Conservation (phyloP, 805 yeast genomes). For the Pichia nanzhaoensis region DNA sequence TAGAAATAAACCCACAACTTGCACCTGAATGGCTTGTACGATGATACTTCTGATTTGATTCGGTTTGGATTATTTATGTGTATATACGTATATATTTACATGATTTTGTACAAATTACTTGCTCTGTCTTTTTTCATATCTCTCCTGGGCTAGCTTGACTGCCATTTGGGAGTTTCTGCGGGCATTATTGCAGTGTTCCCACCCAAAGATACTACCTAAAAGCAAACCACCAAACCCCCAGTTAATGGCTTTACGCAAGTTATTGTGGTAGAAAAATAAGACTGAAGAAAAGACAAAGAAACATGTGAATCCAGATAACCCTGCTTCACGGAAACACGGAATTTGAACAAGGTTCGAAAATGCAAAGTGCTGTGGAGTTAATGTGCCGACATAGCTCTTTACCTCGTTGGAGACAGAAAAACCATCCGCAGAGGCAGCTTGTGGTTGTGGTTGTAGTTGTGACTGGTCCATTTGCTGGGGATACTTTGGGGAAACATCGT, state of each 20-base stretch:
- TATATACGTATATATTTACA: background rate
- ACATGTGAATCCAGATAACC: slow-evolving; percentile 65
- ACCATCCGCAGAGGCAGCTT: slow-evolving; percentile 2
- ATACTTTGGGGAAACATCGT: slow-evolving; percentile 48
- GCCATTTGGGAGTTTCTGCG: slow-evolving; percentile 60
- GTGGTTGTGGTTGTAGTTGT: background rate
- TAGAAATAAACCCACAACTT: slow-evolving; percentile 34
- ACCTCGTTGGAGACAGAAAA: slow-evolving; percentile 21
- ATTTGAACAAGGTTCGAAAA: slow-evolving; percentile 45
- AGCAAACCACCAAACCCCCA: slow-evolving; percentile 81
- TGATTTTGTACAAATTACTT: background rate
- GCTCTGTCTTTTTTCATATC: slow-evolving; percentile 22
- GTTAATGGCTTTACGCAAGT: slow-evolving; percentile 55
- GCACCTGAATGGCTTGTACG: slow-evolving; percentile 45
- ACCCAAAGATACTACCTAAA: slow-evolving; percentile 74
- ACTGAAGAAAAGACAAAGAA: slow-evolving; percentile 65
- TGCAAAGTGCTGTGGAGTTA: slow-evolving; percentile 46
- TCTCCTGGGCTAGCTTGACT: slow-evolving; percentile 61
- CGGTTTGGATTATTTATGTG: background rate
- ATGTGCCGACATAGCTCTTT: slow-evolving; percentile 19
- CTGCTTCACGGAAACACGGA: slow-evolving; percentile 79
- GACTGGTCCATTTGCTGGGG: slow-evolving; percentile 1
- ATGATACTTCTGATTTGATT: background rate
- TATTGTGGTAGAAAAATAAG: slow-evolving; percentile 60
- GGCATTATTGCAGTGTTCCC: slow-evolving; percentile 85